These are phyloP conservation scores for Eucalyptus cladocalyx DNA, from an alignment of 345 rosid genomes.

Conservation along the genomic window DNA sequence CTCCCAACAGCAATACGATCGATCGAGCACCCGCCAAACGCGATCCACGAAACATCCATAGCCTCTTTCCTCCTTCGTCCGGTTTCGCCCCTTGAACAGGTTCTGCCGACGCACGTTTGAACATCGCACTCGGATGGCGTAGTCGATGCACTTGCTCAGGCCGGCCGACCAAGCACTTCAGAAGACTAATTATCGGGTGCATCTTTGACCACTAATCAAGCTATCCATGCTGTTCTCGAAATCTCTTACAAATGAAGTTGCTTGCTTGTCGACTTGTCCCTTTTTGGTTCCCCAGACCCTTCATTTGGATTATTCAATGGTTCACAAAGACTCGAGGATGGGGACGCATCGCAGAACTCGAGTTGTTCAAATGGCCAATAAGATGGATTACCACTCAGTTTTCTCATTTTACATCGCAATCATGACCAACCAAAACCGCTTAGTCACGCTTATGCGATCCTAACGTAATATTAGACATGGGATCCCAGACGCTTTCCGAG, in stretches of 20 bases:
- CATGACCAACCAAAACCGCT: not conserved
- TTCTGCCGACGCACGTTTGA: not conserved
- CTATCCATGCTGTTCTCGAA: not conserved
- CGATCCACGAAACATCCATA: not conserved
- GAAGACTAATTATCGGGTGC: not conserved
- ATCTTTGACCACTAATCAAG: not conserved
- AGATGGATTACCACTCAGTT: not conserved
- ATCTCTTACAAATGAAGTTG: not conserved
- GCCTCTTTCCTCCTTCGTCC: not conserved
- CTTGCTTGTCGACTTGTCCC: not conserved
- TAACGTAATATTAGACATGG: too few species aligned
- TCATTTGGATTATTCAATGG: not conserved
- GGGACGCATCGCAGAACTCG: not conserved
- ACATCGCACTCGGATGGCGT: not conserved
- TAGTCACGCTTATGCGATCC: not conserved
- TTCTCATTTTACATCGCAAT: not conserved
- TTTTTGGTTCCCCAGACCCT: not conserved
- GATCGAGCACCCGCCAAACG: not conserved
- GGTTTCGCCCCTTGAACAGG: not conserved
- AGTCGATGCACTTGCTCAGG: not conserved
- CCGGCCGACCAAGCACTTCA: not conserved
- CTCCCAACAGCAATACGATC: not conserved
- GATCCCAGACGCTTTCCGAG: too few species aligned
- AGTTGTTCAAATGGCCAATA: not conserved
- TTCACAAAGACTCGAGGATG: fast-evolving